Conservation (phyloP, 148 eudicot genomes). For the Suaeda aralocaspica region DNA sequence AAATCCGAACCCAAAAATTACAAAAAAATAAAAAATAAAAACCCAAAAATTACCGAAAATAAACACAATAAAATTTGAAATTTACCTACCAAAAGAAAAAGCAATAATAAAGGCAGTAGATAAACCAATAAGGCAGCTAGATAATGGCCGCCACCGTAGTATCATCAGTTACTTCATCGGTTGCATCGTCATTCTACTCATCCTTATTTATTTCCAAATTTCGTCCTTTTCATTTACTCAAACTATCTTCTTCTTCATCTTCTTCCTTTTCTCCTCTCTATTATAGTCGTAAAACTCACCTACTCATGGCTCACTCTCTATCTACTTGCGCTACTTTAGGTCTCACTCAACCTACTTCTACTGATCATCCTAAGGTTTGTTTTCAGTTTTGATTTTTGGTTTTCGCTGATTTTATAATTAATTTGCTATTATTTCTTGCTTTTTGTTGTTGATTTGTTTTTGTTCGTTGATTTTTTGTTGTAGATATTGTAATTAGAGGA, state of each 20-base stretch:
- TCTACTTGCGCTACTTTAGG: slow-evolving; percentile 60
- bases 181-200: neutral
- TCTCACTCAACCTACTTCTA: slow-evolving; percentile 59
- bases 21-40: too few relatives aligned
- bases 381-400: neutral
- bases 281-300: too few relatives aligned
- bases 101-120: too few relatives aligned
- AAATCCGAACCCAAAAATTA: too few relatives aligned
- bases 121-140: neutral
- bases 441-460: neutral
- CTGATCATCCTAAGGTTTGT: slow-evolving; percentile 61
- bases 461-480: neutral
- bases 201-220: slow-evolving; percentile 8
- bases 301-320: slow-evolving; percentile 60
- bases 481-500: neutral
- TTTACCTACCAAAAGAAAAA: too few relatives aligned
- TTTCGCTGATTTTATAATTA: neutral
- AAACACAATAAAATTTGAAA: too few relatives aligned
- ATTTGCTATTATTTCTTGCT: too few relatives aligned
- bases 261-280: neutral
- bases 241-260: neutral
- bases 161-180: neutral
- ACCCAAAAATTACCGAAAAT: too few relatives aligned
- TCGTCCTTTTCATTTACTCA: slow-evolving; percentile 11
- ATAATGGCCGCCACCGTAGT: neutral